Conservation (phyloP, 1,284 basidiomycete species). For the Ustilago esculenta region DNA sequence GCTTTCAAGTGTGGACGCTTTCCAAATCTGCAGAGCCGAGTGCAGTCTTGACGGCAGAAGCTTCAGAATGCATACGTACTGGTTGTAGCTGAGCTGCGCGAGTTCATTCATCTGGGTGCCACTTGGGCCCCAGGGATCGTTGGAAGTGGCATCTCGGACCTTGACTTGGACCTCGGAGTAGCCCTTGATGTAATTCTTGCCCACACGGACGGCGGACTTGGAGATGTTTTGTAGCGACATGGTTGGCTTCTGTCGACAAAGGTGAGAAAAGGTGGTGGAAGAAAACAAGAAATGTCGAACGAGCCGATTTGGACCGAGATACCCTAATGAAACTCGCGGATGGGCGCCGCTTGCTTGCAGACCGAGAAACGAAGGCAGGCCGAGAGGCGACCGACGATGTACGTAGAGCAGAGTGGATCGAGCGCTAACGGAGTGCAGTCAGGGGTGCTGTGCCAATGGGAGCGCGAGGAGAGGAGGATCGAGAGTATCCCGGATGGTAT, state of each 20-base stretch:
- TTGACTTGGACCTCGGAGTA: conserved; percentile 79
- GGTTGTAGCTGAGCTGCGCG: conserved; percentile 96
- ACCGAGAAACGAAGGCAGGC: too few relatives aligned
- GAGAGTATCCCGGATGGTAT: conserved; percentile 3
- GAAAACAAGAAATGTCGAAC: background rate
- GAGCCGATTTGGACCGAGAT: background rate
- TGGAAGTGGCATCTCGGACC: conserved; percentile 98
- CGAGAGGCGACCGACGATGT: too few relatives aligned
- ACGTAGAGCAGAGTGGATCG: too few relatives aligned
- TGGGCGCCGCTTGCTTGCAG: too few relatives aligned
- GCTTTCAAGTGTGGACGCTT: too few relatives aligned
- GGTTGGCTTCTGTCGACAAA: background rate
- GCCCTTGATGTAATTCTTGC: conserved; percentile 67
- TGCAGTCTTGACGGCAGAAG: background rate
- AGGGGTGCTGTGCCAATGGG: background rate
- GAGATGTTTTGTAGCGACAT: conserved; percentile 66
- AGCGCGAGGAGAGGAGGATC: background rate
- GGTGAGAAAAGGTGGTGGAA: background rate
- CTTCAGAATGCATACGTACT: conserved; percentile 73
- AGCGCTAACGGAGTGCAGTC: background rate
- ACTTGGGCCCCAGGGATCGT: conserved; percentile 98
- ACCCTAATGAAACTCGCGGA: too few relatives aligned
- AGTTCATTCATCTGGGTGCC: conserved; percentile 98
- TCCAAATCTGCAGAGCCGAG: background rate
- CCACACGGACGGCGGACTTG: conserved; percentile 64